Base-by-base conservation (phyloP, 352 stramenopile species). In the Plasmopara muralis region DNA sequence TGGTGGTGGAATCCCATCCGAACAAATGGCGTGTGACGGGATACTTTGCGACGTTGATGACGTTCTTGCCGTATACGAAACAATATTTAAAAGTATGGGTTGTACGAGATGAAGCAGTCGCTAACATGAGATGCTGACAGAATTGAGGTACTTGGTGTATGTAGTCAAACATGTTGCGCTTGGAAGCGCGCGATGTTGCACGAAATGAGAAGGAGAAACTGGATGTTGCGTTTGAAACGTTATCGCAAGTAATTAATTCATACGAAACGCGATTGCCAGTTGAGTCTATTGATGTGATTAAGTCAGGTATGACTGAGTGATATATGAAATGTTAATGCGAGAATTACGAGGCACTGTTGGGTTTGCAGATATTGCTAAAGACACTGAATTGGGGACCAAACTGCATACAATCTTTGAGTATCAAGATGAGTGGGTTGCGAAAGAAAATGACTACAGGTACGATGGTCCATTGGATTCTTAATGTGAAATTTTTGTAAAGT, bases 11-110 rank as follows among this genome's bases (percentile, higher is more conserved):
- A 43, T 65, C 83, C 7, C 83, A 94, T 56, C 83, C 83, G 28
- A 91, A 94, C 60, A 87, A 89, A 56, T 94, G 83, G 83, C 77
- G 83, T 14, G 83, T 94, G 53, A 94, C 89, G 55, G 83, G 83
- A 15, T 94, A 94, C 50, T 92, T 94, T 60, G 78, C 81, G 13
- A 90, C 81, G 49, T 64, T 94, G 29, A 92, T 92, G 83, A 84
- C 74, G 39, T 94, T 94, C 53, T 55, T 94, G 39, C 83, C 83
- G 30, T 94, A 91, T 53, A 94, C 83, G 2, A 94, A 94, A 53
- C 83, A 89, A 54, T 90, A 89, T 31, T 52, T 94, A 16, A 89
- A 91, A 70, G 79, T 89, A 16, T 18, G 37, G 8, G 14, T 41
- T 8, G 6, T 1, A n/a, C 37, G 37, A 16, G n/a, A 41, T 15